Base-by-base conservation (phyloP, 768 basidiomycete species). In the Lentinula sp. region DNA sequence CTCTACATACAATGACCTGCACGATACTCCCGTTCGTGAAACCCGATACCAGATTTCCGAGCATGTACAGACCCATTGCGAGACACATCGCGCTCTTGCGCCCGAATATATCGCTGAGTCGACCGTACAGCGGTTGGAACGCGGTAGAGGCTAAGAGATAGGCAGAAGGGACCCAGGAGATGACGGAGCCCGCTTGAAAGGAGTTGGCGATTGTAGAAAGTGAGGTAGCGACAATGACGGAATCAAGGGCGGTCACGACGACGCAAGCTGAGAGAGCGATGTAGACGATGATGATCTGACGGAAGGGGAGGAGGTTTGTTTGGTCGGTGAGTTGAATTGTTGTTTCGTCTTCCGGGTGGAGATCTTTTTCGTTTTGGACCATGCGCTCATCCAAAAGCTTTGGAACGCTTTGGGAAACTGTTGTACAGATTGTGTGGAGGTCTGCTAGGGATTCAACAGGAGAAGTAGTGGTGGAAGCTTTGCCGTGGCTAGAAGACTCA, bases 141-240 rank as follows among this genome's bases (percentile, higher is more conserved):
- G 81, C 80, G 1, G 84, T 85, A 0, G 83, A 84, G 0, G 87
- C 88, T 48, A 89, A 73, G 40, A 91, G 78, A 65, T 89, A 90
- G 0, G 82, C 81, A 0, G 87, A 87, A 0, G 86, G 88, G 3
- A 91, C 87, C 88, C 87, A 91, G 4, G 84, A 85, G 28, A 78
- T 74, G 31, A 85, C 76, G 3, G 83, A 77, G 3, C 86, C 84
- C 0, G 87, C 84, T 56, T 84, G 76, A 71, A 91, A 91, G 2
- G 80, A 78, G 23, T 78, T 65, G 5, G 88, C 84, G 49, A 91
- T 83, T 0, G 84, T 88, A 0, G 89, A 87, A 15, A 91, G 73
- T 1, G 88, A 85, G 0, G 89, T 90, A 0, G 87, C 86, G 6
- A 89, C 83, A 42, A 58, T 58, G 28, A 58, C 57, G 9, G 88